Conservation (phyloP, 1,284 basidiomycete genomes). For the Ganoderma multipileum region DNA sequence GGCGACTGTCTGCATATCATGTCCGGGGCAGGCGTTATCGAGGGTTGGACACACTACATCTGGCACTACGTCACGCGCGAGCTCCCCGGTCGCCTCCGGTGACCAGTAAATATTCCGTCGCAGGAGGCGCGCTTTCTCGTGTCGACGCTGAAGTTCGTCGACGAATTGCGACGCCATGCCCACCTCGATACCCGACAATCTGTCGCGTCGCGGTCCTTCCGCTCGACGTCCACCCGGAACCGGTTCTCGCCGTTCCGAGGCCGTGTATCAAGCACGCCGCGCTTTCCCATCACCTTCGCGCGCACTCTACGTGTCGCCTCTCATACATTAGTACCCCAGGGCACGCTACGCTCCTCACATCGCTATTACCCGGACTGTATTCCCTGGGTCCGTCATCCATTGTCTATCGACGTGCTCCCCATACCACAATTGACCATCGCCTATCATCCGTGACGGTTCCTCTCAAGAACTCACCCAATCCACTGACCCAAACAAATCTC, state of each 20-base stretch:
- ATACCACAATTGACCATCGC: not conserved
- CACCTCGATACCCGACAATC: not conserved
- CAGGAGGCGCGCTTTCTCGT: not conserved
- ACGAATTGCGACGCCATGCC: not conserved
- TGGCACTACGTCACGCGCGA: conserved; percentile 64
- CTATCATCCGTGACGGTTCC: not conserved
- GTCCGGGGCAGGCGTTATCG: conserved; percentile 67
- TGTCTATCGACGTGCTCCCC: not conserved
- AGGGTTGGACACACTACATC: conserved; percentile 76
- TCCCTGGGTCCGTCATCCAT: not conserved
- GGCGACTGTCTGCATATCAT: conserved; percentile 72
- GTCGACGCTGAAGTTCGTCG: fast-evolving
- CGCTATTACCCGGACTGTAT: not conserved
- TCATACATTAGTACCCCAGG: not conserved
- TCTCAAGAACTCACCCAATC: too few relatives aligned
- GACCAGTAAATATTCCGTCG: not conserved
- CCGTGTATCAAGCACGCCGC: not conserved
- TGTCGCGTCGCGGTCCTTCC: not conserved
- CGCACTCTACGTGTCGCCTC: too few relatives aligned
- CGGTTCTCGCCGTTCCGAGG: not conserved
- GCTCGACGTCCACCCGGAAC: not conserved
- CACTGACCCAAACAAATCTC: not conserved
- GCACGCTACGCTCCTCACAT: not conserved
- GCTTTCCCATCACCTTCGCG: not conserved
- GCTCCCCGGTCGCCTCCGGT: conserved; percentile 34